Conservation (phyloP, 1,284 basidiomycete genomes). For the Stygiomarasmius scandens region DNA sequence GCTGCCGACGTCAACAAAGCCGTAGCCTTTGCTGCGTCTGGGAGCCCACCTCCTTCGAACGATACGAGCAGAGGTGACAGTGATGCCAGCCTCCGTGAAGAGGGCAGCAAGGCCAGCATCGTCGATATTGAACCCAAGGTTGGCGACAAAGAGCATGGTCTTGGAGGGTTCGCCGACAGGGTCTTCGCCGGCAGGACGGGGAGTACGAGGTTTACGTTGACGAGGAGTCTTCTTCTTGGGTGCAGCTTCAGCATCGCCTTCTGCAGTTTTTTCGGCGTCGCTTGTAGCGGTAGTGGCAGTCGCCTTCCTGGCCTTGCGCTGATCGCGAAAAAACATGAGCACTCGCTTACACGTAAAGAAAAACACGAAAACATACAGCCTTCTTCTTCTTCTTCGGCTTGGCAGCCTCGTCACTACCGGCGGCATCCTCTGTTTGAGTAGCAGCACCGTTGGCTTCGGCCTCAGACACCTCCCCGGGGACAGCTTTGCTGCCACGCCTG, state of each 20-base stretch:
- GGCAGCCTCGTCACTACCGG: constrained; percentile 53
- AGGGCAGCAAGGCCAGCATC: constrained; percentile 76
- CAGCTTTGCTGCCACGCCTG: constrained; percentile 80
- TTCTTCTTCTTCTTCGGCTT: constrained; percentile 83
- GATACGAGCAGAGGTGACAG: constrained; percentile 82
- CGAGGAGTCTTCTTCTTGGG: constrained; percentile 54
- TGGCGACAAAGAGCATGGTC: constrained; percentile 91
- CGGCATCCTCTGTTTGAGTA: constrained; percentile 52
- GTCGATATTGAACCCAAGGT: constrained; percentile 90
- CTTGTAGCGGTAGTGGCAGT: constrained; percentile 43
- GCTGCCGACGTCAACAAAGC: constrained; percentile 88
- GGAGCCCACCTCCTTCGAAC: constrained; percentile 83
- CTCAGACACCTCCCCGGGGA: constrained; percentile 83
- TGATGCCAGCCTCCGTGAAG: constrained; percentile 83
- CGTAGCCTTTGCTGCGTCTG: constrained; percentile 90
- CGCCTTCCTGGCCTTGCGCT: constrained; percentile 69
- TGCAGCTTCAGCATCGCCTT: constrained; percentile 31
- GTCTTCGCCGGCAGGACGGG: constrained; percentile 73
- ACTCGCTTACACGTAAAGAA: constrained; percentile 14
- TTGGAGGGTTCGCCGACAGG: constrained; percentile 81
- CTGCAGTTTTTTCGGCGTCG: constrained; percentile 23
- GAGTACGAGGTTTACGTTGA: constrained; percentile 61
- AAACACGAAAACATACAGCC: constrained; percentile 48
- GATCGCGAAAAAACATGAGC: constrained; percentile 16
- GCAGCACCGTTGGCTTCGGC: constrained; percentile 82